Base-by-base conservation (phyloP, 2,329 filamentous ascomycete species). In the Colletotrichum cereale region DNA sequence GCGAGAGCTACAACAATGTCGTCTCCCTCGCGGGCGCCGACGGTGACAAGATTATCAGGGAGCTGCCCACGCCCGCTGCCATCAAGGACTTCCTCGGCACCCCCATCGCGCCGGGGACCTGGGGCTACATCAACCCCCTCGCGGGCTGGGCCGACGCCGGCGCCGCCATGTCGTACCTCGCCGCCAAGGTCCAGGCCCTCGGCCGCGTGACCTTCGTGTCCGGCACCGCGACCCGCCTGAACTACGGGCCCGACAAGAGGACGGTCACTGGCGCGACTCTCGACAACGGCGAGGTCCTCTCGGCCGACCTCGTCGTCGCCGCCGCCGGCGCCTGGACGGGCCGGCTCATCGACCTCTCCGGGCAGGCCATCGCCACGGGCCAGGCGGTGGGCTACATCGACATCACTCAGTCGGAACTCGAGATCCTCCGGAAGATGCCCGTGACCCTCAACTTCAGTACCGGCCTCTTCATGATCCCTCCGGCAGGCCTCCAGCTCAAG, bases 301-400 rank as follows among this genome's bases (percentile, higher is more conserved):
- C 81, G 5, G 93, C 92, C 2, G 92, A 94, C 70, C 85, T 97
- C 10, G 91, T 93, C 42, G 85, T 98, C 66, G 86, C 97, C 2
- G 95, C 96, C 0, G 91, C 95, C 0, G 96, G 96, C 21, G 95
- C 96, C 5, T 98, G 96, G 95, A 94, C 93, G 2, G 89, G 91
- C 2, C 87, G 88, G 1, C 86, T 98, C 29, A 83, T 98, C 67
- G 93, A 97, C 80, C 84, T 98, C 0, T 86, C 91, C 57, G 93
- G 94, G 34, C 89, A 93, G 55, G 91, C 91, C 48, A 88, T 92
- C 74, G 93, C 95, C 2, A 97, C 94, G 0, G 96, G 94, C 18
- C 96, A 98, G 77, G 88, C 89, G 0, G 79, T 98, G 34, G 92
- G 88, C 16, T 98, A 97, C 82, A 84, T 97, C 74, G 86, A 90